Conservation (phyloP, 768 basidiomycete genomes). For the Boletus reticuloceps region DNA sequence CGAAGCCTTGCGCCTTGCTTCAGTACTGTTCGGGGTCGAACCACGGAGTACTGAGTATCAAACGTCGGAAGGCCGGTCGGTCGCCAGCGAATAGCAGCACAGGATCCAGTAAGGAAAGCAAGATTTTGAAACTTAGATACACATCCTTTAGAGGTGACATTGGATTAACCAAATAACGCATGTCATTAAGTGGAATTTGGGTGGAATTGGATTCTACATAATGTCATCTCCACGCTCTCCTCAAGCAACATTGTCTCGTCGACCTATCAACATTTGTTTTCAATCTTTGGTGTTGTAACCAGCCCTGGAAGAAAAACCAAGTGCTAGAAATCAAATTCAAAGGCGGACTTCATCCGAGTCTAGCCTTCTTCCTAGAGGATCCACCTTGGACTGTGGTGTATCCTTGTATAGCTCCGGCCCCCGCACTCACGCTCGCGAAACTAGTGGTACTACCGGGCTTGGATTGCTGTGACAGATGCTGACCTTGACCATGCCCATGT, state of each 20-base stretch:
- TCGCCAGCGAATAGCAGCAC: constrained; percentile 10
- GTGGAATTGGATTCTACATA: too few relatives aligned
- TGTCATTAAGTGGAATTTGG: too few relatives aligned
- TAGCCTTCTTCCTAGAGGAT: constrained; percentile 57
- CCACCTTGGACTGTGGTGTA: constrained; percentile 33
- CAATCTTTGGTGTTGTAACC: too few relatives aligned
- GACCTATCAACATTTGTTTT: too few relatives aligned
- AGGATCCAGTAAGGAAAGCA: constrained; percentile 6
- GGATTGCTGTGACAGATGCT: constrained; percentile 33
- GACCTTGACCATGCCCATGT: constrained; percentile 47
- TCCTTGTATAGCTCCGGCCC: constrained; percentile 37
- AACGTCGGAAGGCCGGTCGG: not conserved
- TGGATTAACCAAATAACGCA: too few relatives aligned
- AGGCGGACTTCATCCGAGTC: constrained; percentile 40
- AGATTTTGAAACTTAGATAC: not conserved
- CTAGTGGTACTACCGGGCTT: constrained; percentile 62
- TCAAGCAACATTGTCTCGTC: constrained; percentile 39
- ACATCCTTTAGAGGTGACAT: too few relatives aligned
- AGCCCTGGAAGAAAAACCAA: too few relatives aligned
- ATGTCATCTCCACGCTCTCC: too few relatives aligned
- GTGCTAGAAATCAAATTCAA: too few relatives aligned
- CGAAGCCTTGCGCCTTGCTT: constrained; percentile 3
- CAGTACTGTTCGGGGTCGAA: constrained; percentile 1
- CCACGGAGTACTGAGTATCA: not conserved
- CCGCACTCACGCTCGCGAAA: constrained; percentile 62